Percentiles rank a stretch among this genome's conserved stretches.
These are phyloP conservation scores for Aquilaria malaccensis DNA, from an alignment of 345 rosid species.

Conservation along the genomic window DNA sequence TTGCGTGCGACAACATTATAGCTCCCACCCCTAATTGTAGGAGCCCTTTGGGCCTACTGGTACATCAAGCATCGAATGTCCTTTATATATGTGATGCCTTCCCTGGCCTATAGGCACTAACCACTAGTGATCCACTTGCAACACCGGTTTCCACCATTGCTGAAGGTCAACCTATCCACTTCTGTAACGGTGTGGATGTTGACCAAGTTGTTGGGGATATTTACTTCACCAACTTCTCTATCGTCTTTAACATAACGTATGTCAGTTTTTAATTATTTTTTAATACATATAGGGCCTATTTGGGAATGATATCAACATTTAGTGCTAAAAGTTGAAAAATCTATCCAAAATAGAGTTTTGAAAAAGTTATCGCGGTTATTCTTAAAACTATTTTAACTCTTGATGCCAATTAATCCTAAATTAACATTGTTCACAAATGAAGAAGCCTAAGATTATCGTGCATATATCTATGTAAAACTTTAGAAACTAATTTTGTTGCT, in stretches of 20 bases:
- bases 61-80: neutral
- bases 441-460: too few relatives aligned
- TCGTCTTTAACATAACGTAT: constrained; percentile 6
- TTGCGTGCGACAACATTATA: neutral
- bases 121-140: constrained; percentile 6
- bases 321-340: too few relatives aligned
- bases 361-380: too few relatives aligned
- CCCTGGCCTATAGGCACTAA: constrained; percentile 10
- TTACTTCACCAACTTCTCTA: constrained; percentile 13
- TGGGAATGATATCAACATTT: too few relatives aligned
- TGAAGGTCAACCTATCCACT: constrained; percentile 7
- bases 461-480: too few relatives aligned
- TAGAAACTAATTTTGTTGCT: neutral
- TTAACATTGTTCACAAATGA: too few relatives aligned
- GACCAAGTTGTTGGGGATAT: constrained; percentile 7
- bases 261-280: neutral
- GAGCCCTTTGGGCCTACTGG: constrained; percentile 2
- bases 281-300: neutral
- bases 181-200: constrained; percentile 12
- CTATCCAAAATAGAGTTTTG: too few relatives aligned
- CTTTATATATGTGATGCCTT: constrained; percentile 15
- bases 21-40: neutral
- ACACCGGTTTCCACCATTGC: constrained; percentile 8
- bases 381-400: too few relatives aligned
- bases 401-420: too few relatives aligned